Evolutionary conservation across 768 basidiomycete genomes (phyloP).

Genomic region (Kwoniella heveanensis): DNA sequence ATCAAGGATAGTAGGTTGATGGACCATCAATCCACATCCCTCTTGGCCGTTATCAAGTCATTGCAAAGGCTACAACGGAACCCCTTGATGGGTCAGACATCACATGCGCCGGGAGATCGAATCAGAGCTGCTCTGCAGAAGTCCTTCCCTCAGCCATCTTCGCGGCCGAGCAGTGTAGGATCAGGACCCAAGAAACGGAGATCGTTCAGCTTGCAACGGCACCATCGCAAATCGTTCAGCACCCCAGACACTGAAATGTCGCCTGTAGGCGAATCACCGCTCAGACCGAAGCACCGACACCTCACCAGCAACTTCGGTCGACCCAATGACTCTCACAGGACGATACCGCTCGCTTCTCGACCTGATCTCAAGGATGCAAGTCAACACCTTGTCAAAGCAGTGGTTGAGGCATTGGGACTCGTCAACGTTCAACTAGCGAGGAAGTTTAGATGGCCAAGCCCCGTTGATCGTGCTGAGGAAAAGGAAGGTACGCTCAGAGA

Average conservation of each 20-base stretch:
- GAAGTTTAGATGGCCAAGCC: constrained; percentile 9
- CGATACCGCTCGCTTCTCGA: constrained; percentile 1
- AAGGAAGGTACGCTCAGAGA: not conserved
- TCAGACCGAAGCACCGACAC: constrained; percentile 8
- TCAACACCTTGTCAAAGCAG: constrained; percentile 17
- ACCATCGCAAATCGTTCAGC: constrained; percentile 1
- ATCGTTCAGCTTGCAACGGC: constrained; percentile 6
- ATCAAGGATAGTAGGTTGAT: constrained; percentile 7
- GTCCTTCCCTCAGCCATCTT: constrained; percentile 9
- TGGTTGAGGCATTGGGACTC: constrained; percentile 3
- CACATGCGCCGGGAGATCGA: constrained; percentile 46
- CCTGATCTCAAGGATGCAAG: constrained; percentile 22
- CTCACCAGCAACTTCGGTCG: constrained; percentile 14
- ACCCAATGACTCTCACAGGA: constrained; percentile 9
- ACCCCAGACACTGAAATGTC: constrained; percentile 2
- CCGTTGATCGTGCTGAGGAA: not conserved
- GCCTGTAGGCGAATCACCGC: not conserved
- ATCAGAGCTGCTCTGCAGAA: constrained; percentile 38
- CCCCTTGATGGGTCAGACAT: constrained; percentile 41
- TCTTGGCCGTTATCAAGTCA: constrained; percentile 25
- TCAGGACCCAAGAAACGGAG: constrained; percentile 11
- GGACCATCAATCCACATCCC: constrained; percentile 5
- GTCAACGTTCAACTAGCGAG: constrained; percentile 4
- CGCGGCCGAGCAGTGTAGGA: constrained; percentile 9
- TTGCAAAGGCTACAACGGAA: constrained; percentile 37